Conservation (phyloP, 805 yeast species). For the Metschnikowia sp. region DNA sequence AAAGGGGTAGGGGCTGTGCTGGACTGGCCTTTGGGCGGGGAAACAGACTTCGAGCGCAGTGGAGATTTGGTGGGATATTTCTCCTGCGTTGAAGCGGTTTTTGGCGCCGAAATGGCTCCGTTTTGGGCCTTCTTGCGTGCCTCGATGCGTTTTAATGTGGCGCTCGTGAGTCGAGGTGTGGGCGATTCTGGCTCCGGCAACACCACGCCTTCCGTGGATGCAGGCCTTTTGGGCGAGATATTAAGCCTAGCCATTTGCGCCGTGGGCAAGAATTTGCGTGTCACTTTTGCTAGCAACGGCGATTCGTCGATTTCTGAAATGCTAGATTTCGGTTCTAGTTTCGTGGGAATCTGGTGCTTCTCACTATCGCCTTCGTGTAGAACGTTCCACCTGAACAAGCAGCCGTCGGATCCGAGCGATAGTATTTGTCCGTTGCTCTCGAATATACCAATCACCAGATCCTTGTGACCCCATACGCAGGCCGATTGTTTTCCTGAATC, state of each 20-base stretch:
- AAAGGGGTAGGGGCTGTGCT: constrained; percentile 1
- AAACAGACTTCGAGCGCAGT: constrained; percentile 5
- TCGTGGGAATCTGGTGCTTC: background rate
- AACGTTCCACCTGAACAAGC: constrained; percentile 49
- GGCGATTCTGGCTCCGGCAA: constrained; percentile 12
- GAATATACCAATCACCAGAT: constrained; percentile 44
- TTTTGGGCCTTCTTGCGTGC: constrained; percentile 18
- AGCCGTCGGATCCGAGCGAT: constrained; percentile 52
- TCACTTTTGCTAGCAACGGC: constrained; percentile 27
- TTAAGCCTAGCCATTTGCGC: constrained; percentile 6
- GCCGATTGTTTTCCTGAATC: constrained; percentile 45
- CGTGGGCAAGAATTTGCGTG: constrained; percentile 30
- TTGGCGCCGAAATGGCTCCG: background rate
- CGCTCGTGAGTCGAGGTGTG: constrained; percentile 27
- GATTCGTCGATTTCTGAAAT: constrained; percentile 4
- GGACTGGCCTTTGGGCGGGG: constrained; percentile 13
- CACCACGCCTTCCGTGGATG: constrained; percentile 4
- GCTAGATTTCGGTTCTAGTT: background rate
- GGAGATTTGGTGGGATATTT: constrained; percentile 1
- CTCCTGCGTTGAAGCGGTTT: background rate
- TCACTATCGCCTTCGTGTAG: background rate
- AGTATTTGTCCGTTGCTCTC: constrained; percentile 27
- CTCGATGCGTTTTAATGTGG: constrained; percentile 35
- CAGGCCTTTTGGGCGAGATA: constrained; percentile 5
- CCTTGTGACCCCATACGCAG: constrained; percentile 53